Conservation (phyloP, 2,329 filamentous ascomycete species). For the Cryphonectria nitschkei region DNA sequence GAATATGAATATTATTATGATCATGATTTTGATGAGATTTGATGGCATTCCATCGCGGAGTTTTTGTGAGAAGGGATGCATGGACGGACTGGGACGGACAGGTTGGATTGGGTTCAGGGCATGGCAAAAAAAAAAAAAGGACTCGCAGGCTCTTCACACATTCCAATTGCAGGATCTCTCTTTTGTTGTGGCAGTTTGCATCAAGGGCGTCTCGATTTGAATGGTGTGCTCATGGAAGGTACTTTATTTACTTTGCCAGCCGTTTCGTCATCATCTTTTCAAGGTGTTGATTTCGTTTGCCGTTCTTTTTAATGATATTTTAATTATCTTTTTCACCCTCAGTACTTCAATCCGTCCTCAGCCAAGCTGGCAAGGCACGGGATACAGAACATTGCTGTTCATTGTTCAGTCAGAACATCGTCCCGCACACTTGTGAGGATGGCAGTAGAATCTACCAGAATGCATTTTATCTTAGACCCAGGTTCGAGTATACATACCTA, state of each 20-base stretch:
- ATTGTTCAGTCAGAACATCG: neutral
- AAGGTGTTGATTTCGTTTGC: neutral
- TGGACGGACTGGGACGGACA: neutral
- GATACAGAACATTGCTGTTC: neutral
- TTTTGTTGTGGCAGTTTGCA: neutral
- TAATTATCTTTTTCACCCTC: neutral
- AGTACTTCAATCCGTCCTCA: neutral
- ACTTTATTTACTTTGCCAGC: neutral
- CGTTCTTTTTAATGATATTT: neutral
- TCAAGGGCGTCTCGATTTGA: neutral
- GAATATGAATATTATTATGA: conserved; percentile 1
- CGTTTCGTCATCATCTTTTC: neutral
- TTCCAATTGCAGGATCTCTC: neutral
- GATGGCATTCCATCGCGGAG: neutral
- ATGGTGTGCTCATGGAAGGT: neutral
- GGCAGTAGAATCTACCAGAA: too few relatives aligned
- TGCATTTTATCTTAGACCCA: too few relatives aligned
- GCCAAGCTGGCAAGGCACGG: neutral
- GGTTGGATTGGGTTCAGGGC: neutral
- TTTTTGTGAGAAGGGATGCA: neutral
- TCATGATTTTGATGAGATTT: neutral
- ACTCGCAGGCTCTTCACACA: neutral
- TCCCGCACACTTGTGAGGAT: neutral
- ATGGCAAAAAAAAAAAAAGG: neutral
- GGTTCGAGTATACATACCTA: too few relatives aligned